Evolutionary conservation across 129 eudicot species (phyloP), one percentile per base, ranked within the genome.

Genomic region (Pseudognaphalium luteoalbum): DNA sequence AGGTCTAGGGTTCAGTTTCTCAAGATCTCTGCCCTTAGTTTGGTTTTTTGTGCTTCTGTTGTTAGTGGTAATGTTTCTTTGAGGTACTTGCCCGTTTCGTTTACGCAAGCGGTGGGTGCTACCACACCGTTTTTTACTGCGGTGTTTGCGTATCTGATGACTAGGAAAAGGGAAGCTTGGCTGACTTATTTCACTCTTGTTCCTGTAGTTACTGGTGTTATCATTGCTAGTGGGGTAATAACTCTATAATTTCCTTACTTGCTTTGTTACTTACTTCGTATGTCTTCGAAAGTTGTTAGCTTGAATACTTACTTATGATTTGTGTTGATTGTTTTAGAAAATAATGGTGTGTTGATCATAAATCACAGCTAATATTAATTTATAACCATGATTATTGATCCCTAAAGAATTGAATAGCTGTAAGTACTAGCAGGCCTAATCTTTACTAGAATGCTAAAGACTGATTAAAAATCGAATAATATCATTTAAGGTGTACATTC

Each of bases 11-110:
- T 72, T 78, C 86, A 83, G 76, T 78, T 83, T 47, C 33, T 73
- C 42, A 83, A 83, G 83, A 78, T 83, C 80, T 78, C 83, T 3
- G 76, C 83, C 1, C 76, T 83, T 3, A 83, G 86, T 61, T 68
- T 83, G 41, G 75, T 83, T 41, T 83, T 83, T 14, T 86, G 84
- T 77, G 79, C 83, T 39, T 86, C 89, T 21, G 89, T 86, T 19
- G 86, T 86, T 32, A 82, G 89, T 61, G 89, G 89, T 20, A 86
- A 86, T 69, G 81, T 83, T 7, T 85, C 89, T 6, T 50, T 85
- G 56, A 71, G 85, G 79, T 84, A 72, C 37, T 20, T 81, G 44
- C 88, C 85, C 37, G 88, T 84, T 54, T 84, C 88, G 6, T 84
- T 84, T 63, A 81, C 77, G 5, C 88, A 84, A 76, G 88, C 88